Conservation (phyloP, 495 filamentous ascomycete species). For the Hypoxylon lienhwacheense region DNA sequence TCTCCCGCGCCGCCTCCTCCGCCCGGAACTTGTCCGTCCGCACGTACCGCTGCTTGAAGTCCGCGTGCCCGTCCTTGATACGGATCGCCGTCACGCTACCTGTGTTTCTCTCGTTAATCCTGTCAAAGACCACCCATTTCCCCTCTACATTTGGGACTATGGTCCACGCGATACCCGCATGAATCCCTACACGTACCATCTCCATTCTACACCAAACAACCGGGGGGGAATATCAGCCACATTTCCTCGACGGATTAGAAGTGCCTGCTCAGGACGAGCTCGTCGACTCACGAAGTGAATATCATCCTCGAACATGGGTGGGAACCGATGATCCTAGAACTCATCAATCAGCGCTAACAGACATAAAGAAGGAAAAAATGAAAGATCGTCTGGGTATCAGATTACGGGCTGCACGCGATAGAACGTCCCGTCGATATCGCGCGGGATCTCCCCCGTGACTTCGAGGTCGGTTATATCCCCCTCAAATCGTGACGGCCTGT, state of each 20-base stretch:
- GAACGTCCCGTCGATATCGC: constrained; percentile 56
- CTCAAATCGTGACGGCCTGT: constrained; percentile 51
- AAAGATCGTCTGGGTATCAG: too few species aligned
- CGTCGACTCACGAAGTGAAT: constrained; percentile 48
- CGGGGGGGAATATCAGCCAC: too few species aligned
- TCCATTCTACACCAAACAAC: too few species aligned
- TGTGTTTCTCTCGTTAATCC: neutral
- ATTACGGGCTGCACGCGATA: constrained; percentile 54
- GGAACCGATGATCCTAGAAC: constrained; percentile 47
- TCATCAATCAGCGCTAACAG: too few species aligned
- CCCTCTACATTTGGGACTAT: too few species aligned
- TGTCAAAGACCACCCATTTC: neutral
- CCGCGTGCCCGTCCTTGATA: constrained; percentile 52
- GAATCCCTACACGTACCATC: constrained; percentile 32
- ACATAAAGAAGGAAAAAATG: too few species aligned
- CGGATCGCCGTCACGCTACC: constrained; percentile 57
- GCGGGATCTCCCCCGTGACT: constrained; percentile 52
- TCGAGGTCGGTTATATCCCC: constrained; percentile 54
- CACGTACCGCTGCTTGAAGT: constrained; percentile 57
- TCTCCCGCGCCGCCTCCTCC: constrained; percentile 46
- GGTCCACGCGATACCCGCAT: too few species aligned
- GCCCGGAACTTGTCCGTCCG: constrained; percentile 51
- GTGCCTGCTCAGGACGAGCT: too few species aligned
- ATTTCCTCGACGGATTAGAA: too few species aligned
- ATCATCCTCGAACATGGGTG: constrained; percentile 58